phyloP scores from a whole-genome alignment of 495 filamentous ascomycete genomes.

The Aspergillus ellipticus region DNA sequence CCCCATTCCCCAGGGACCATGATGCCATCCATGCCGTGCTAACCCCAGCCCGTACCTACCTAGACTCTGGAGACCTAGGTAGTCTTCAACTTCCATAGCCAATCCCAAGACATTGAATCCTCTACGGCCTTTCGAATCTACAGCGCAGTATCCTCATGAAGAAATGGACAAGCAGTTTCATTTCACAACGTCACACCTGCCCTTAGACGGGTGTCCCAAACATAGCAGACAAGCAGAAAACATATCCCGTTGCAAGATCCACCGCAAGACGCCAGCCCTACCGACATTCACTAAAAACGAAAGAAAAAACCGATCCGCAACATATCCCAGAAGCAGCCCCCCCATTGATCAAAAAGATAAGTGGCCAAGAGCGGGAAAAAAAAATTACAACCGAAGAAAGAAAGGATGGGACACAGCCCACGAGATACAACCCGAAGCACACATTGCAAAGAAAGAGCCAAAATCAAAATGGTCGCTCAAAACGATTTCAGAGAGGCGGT shows the following conservation, averaged over 20 bases:
- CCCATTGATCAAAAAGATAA: conserved; percentile 12
- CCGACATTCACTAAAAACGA: conserved; percentile 27
- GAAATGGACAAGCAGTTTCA: conserved; percentile 13
- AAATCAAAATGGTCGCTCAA: conserved; percentile 19
- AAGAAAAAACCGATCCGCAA: conserved; percentile 26
- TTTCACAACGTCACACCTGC: conserved; percentile 12
- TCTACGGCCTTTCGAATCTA: not conserved
- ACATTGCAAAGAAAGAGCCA: conserved; percentile 27
- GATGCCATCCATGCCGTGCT: too few species aligned
- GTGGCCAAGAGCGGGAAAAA: conserved; percentile 15
- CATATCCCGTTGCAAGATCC: conserved; percentile 38
- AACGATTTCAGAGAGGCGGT: conserved; percentile 9
- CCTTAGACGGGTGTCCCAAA: conserved; percentile 11
- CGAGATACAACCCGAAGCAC: conserved; percentile 26
- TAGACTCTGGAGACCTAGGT: too few species aligned
- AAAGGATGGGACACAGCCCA: conserved; percentile 23
- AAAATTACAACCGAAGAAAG: conserved; percentile 28
- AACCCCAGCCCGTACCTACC: too few species aligned
- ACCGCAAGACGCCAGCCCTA: conserved; percentile 43
- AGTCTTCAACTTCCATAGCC: too few species aligned
- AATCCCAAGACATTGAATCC: not conserved
- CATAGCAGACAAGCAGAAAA: conserved; percentile 18
- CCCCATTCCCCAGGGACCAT: too few species aligned
- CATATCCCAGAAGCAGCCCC: conserved; percentile 31
- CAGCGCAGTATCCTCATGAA: not conserved